Conservation (phyloP, 768 basidiomycete genomes). For the Lactarius sanguifluus region DNA sequence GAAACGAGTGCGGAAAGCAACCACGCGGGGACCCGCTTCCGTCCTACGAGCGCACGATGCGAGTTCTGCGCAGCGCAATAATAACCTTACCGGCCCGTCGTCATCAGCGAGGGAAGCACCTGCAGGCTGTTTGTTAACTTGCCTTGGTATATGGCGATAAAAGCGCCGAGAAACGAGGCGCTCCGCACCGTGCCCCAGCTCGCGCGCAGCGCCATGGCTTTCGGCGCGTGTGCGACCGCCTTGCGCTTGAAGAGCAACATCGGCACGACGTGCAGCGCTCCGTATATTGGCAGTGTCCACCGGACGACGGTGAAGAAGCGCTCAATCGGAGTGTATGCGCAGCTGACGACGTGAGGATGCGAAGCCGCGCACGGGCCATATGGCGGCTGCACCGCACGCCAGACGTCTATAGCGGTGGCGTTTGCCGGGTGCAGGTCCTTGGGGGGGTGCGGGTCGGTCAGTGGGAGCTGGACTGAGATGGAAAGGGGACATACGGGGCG, state of each 20-base stretch:
- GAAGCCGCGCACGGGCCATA: constrained; percentile 68
- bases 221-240: constrained; percentile 63
- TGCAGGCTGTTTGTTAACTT: neutral
- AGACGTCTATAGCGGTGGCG: constrained; percentile 4
- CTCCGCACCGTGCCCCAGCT: constrained; percentile 75
- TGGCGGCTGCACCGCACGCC: constrained; percentile 35
- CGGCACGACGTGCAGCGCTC: constrained; percentile 87
- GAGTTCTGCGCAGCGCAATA: constrained; percentile 47
- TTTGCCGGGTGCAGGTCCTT: constrained; percentile 20
- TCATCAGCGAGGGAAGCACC: neutral
- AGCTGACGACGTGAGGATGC: constrained; percentile 72
- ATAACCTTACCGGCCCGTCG: constrained; percentile 30
- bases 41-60: neutral
- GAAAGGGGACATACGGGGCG: constrained; percentile 13
- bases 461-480: neutral
- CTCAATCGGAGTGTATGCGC: constrained; percentile 54
- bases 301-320: constrained; percentile 80
- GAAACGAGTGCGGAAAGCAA: constrained; percentile 61
- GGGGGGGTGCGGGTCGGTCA: neutral
- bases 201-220: constrained; percentile 62
- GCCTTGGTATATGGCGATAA: constrained; percentile 80
- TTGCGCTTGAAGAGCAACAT: constrained; percentile 78
- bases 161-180: constrained; percentile 82
- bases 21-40: constrained; percentile 41
- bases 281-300: constrained; percentile 84